These are phyloP conservation scores for Baorangia bicolor DNA, from an alignment of 768 basidiomycete species.

Conservation along the genomic window DNA sequence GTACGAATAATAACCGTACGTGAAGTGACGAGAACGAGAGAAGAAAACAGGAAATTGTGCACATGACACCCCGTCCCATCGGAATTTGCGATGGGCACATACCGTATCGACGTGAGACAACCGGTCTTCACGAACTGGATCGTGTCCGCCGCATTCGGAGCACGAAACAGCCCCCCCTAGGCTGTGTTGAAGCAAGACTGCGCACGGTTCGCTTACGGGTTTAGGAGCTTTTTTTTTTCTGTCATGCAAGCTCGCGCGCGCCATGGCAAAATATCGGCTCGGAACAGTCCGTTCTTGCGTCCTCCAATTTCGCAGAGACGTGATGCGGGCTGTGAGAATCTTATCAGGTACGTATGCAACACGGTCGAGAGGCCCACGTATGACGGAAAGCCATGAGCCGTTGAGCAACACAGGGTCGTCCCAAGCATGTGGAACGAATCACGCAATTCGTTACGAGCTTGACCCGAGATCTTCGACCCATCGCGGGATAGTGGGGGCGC, in stretches of 20 bases:
- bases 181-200: background rate
- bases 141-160: background rate
- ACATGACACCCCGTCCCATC: background rate
- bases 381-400: background rate
- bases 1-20: background rate
- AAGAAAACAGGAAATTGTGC: background rate
- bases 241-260: background rate
- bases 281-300: background rate
- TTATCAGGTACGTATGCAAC: background rate
- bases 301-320: background rate
- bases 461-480: background rate
- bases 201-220: background rate
- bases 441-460: background rate
- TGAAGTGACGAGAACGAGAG: background rate
- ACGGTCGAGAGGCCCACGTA: background rate
- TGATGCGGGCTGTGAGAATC: no score
- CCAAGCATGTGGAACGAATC: background rate
- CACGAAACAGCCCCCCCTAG: background rate
- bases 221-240: background rate
- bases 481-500: slow-evolving; percentile 4
- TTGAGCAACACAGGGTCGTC: no score
- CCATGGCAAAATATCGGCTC: background rate
- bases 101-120: background rate
- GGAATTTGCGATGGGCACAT: no score
- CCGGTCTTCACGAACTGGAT: background rate